Conservation (phyloP, 805 yeast genomes). For the Yarrowia divulgata region DNA sequence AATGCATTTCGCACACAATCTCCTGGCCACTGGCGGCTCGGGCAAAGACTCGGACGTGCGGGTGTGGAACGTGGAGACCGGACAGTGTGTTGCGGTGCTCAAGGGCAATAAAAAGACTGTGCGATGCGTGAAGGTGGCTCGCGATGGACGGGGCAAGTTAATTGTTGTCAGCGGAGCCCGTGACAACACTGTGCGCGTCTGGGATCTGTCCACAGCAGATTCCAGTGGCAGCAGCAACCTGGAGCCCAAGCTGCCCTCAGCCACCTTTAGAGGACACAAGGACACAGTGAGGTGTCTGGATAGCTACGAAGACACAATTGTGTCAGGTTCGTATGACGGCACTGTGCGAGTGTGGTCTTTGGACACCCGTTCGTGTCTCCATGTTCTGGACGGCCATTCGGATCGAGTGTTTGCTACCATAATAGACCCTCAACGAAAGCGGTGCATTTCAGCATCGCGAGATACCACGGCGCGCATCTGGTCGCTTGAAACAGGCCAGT, state of each 20-base stretch:
- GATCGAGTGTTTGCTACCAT: conserved; percentile 25
- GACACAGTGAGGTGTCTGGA: conserved; percentile 58
- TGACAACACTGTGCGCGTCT: conserved; percentile 38
- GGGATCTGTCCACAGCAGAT: conserved; percentile 33
- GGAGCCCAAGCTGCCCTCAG: conserved; percentile 47
- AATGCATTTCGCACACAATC: conserved; percentile 86
- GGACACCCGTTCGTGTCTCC: conserved; percentile 65
- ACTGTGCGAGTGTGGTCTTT: conserved; percentile 61
- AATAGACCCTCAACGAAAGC: conserved; percentile 24
- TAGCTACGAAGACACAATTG: conserved; percentile 63
- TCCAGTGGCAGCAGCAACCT: conserved; percentile 28
- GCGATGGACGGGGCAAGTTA: conserved; percentile 61
- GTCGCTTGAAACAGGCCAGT: conserved; percentile 92
- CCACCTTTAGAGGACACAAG: conserved; percentile 62
- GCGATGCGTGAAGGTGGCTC: conserved; percentile 21
- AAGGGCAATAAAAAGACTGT: conserved; percentile 91
- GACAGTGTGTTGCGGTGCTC: conserved; percentile 77
- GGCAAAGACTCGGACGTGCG: conserved; percentile 96
- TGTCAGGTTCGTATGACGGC: conserved; percentile 63
- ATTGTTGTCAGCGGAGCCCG: conserved; percentile 31
- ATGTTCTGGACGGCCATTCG: conserved; percentile 26
- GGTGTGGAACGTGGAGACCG: conserved; percentile 96
- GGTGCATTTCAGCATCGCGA: conserved; percentile 58
- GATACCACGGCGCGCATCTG: conserved; percentile 92
- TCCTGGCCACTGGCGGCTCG: conserved; percentile 93